A percentile compares a stretch with the other conserved stretches of the same genome.
Conservation (phyloP, 768 basidiomycete species). For the Phaffia australis region DNA sequence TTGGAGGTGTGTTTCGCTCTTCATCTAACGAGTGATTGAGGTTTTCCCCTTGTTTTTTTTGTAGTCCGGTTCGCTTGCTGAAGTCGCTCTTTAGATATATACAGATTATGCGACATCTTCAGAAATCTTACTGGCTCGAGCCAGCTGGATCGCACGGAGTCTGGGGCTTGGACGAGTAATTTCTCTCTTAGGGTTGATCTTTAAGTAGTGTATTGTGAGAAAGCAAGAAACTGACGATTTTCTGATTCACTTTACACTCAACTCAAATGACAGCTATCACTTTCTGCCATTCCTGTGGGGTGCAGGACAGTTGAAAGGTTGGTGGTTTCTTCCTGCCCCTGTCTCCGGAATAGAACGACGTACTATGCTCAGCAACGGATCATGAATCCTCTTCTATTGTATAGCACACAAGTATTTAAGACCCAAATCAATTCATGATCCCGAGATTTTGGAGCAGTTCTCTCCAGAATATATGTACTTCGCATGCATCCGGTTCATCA, state of each 20-base stretch:
- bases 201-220: no score
- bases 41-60: constrained; percentile 1
- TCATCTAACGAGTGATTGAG: background rate
- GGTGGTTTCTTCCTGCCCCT: background rate
- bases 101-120: constrained; percentile 52
- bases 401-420: constrained; percentile 76
- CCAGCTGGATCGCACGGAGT: constrained; percentile 99
- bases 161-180: constrained; percentile 57
- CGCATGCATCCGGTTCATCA: constrained; percentile 58
- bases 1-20: constrained; percentile 55
- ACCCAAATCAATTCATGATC: constrained; percentile 85
- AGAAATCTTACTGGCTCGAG: constrained; percentile 93
- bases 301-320: constrained; percentile 30
- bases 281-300: constrained; percentile 66
- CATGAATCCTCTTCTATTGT: background rate
- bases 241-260: no score
- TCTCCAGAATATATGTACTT: constrained; percentile 92
- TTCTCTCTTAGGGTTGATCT: no score
- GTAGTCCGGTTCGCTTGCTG: background rate
- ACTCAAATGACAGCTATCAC: constrained; percentile 54
- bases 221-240: no score
- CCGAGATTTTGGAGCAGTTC: constrained; percentile 84
- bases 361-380: background rate
- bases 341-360: background rate
- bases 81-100: constrained; percentile 37